Percentiles rank a stretch among this genome's conserved stretches.
phyloP scores from a whole-genome alignment of 495 filamentous ascomycete genomes.

The Aspergillus heteromorphus region DNA sequence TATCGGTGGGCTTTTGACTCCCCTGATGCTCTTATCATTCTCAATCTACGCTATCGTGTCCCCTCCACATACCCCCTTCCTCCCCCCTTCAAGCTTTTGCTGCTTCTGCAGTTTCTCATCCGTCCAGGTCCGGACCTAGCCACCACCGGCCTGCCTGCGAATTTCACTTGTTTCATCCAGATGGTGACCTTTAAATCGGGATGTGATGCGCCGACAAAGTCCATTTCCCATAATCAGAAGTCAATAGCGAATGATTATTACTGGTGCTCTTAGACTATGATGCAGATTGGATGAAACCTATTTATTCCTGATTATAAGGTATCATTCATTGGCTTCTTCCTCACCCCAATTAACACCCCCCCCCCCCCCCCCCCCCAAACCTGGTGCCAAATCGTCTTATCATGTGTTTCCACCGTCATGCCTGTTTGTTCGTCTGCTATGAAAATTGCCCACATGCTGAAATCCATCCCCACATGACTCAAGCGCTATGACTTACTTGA shows the following conservation, averaged over 20 bases:
- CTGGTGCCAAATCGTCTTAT: background rate
- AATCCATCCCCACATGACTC: background rate
- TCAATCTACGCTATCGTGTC: background rate
- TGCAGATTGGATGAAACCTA: conserved; percentile 17
- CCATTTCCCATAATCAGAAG: conserved; percentile 1
- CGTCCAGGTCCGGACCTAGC: background rate
- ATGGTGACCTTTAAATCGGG: conserved; percentile 15
- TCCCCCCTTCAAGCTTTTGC: background rate
- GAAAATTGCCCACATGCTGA: background rate
- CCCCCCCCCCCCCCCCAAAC: no score
- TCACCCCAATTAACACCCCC: background rate
- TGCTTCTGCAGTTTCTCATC: background rate
- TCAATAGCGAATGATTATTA: conserved; percentile 2
- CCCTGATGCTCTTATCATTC: conserved; percentile 5
- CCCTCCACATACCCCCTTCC: background rate
- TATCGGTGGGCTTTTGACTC: conserved; percentile 12
- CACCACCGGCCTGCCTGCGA: background rate
- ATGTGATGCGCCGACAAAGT: conserved; percentile 11
- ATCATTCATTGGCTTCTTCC: background rate
- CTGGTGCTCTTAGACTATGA: conserved; percentile 12
- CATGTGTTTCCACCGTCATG: background rate
- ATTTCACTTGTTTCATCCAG: conserved; percentile 7
- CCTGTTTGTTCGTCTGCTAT: background rate
- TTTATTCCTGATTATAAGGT: conserved; percentile 5
- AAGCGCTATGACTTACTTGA: background rate